phyloP scores from a whole-genome alignment of 805 yeast species.

The Lipomyces lipofer region DNA sequence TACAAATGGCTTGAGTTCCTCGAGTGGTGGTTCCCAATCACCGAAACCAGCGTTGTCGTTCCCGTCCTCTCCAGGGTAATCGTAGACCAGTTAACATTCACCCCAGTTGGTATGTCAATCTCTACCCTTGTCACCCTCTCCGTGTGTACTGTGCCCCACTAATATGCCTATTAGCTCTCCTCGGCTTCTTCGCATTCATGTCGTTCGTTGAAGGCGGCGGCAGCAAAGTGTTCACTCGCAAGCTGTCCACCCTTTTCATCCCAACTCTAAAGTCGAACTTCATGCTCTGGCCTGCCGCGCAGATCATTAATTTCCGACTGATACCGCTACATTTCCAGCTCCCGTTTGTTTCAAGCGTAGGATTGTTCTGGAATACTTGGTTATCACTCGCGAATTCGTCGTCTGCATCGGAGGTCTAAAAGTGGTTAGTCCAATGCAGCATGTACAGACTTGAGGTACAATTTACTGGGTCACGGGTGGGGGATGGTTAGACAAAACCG shows the following conservation, averaged over 20 bases:
- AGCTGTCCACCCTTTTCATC: conserved; percentile 59
- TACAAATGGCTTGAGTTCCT: conserved; percentile 86
- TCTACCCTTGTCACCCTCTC: conserved; percentile 33
- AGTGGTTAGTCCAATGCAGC: no score
- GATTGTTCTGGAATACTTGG: conserved; percentile 93
- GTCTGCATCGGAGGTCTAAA: conserved; percentile 6
- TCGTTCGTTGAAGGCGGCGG: conserved; percentile 78
- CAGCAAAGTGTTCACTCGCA: conserved; percentile 59
- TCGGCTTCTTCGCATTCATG: conserved; percentile 79
- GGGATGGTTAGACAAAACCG: no score
- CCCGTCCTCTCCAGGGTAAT: conserved; percentile 83
- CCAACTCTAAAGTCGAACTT: conserved; percentile 73
- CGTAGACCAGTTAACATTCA: conserved; percentile 85
- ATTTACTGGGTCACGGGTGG: no score
- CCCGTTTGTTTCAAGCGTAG: conserved; percentile 83
- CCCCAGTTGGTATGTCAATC: conserved; percentile 58
- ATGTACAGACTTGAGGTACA: no score
- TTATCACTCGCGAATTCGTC: conserved; percentile 73
- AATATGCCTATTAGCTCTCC: conserved; percentile 47
- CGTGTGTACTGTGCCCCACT: neutral
- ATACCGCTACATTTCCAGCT: conserved; percentile 83
- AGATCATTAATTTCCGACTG: conserved; percentile 69
- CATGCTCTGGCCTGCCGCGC: conserved; percentile 90
- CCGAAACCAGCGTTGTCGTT: conserved; percentile 69
- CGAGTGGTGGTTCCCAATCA: conserved; percentile 61